These are phyloP conservation scores for Chrysoporthe puriensis DNA, from an alignment of 2,329 filamentous ascomycete genomes.

Conservation along the genomic window DNA sequence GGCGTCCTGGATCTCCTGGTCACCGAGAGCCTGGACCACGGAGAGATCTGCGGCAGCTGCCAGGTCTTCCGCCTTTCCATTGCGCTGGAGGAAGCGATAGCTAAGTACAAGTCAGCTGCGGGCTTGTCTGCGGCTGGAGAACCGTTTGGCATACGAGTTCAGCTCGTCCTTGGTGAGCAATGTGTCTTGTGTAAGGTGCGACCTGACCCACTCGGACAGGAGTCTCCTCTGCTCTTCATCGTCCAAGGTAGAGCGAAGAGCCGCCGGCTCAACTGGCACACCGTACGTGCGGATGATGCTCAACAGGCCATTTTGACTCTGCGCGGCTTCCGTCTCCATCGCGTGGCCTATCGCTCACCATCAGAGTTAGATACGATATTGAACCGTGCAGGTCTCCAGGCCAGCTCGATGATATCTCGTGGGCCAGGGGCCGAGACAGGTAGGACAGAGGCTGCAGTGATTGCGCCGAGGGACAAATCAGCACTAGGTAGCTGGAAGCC, in stretches of 20 bases:
- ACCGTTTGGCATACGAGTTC: conserved; percentile 46
- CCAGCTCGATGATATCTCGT: background rate
- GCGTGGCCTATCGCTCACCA: background rate
- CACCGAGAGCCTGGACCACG: conserved; percentile 54
- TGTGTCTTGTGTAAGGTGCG: conserved; percentile 54
- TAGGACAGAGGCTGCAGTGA: background rate
- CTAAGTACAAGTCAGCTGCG: conserved; percentile 39
- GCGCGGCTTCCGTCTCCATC: background rate
- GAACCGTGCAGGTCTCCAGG: background rate
- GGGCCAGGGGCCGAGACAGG: background rate
- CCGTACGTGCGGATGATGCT: conserved; percentile 38
- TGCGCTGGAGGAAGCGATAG: conserved; percentile 53
- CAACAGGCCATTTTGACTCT: background rate
- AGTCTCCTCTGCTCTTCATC: conserved; percentile 41
- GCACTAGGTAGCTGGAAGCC: background rate
- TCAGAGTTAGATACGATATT: no score
- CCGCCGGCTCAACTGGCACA: conserved; percentile 40
- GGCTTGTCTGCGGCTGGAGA: background rate
- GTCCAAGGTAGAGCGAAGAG: conserved; percentile 42
- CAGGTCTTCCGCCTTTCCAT: conserved; percentile 52
- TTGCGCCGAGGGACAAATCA: background rate
- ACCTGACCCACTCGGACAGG: conserved; percentile 52
- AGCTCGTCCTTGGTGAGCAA: conserved; percentile 59
- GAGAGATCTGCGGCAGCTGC: conserved; percentile 50
- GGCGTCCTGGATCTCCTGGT: conserved; percentile 63